These are phyloP conservation scores for Metschnikowia chrysomelidarum DNA, from an alignment of 805 yeast genomes.

Conservation along the genomic window DNA sequence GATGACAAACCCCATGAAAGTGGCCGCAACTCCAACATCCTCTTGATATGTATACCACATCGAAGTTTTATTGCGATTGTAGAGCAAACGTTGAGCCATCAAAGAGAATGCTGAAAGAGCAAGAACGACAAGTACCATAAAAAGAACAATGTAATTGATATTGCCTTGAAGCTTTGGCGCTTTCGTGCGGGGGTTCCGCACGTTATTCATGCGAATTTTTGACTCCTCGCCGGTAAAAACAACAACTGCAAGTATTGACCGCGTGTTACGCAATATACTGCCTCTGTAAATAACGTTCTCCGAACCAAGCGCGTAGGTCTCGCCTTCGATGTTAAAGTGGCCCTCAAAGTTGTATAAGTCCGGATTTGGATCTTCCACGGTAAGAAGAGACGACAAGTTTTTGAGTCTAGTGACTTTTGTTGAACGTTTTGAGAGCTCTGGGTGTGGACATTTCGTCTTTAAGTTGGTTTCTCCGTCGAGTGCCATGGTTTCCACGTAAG, in stretches of 20 bases:
- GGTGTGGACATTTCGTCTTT: constrained; percentile 69
- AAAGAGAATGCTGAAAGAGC: constrained; percentile 75
- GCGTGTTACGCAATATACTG: constrained; percentile 82
- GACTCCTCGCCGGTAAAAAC: constrained; percentile 95
- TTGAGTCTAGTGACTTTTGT: constrained; percentile 50
- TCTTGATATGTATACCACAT: constrained; percentile 72
- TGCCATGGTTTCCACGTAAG: constrained; percentile 93
- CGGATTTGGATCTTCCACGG: constrained; percentile 86
- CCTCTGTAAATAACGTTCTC: constrained; percentile 92
- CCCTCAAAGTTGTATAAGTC: constrained; percentile 95
- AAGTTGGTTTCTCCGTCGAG: constrained; percentile 96
- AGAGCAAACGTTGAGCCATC: constrained; percentile 66
- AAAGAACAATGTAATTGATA: constrained; percentile 77
- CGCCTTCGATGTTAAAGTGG: constrained; percentile 43
- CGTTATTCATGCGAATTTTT: constrained; percentile 92
- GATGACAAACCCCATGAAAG: constrained; percentile 92
- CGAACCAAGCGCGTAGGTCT: constrained; percentile 60
- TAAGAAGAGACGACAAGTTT: constrained; percentile 50
- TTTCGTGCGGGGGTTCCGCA: constrained; percentile 84
- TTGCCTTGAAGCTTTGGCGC: constrained; percentile 87
- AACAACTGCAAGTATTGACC: constrained; percentile 70
- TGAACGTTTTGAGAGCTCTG: constrained; percentile 54
- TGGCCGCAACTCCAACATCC: constrained; percentile 84
- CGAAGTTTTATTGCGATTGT: constrained; percentile 37
- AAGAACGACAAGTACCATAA: constrained; percentile 84